Evolutionary conservation across 306 rosid genomes (phyloP).

Genomic region (Vicia villosa): DNA sequence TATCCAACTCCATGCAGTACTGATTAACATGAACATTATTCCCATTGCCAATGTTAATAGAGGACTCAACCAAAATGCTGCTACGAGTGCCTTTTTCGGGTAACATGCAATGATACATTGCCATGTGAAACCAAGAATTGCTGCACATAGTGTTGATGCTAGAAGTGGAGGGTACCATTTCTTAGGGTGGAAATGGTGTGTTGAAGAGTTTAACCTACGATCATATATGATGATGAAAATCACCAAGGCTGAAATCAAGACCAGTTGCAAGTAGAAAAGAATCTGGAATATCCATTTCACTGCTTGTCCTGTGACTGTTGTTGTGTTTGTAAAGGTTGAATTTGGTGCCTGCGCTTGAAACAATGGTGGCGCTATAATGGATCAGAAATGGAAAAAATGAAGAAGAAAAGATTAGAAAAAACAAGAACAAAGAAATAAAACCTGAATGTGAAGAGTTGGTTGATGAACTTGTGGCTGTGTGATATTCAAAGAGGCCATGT

Average conservation of each 20-base stretch:
- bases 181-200: constrained; percentile 54
- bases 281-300: constrained; percentile 38
- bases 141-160: constrained; percentile 51
- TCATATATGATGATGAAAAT: constrained; percentile 48
- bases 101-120: constrained; percentile 47
- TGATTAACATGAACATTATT: constrained; percentile 44
- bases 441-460: neutral
- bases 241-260: constrained; percentile 43
- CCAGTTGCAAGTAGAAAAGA: constrained; percentile 53
- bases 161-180: constrained; percentile 68
- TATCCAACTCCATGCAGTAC: constrained; percentile 45
- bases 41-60: constrained; percentile 55
- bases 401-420: no score
- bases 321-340: neutral
- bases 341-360: constrained; percentile 46
- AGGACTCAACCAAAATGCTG: constrained; percentile 67
- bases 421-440: no score
- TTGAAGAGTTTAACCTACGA: constrained; percentile 40
- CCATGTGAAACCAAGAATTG: constrained; percentile 56
- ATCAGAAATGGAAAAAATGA: no score
- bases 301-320: constrained; percentile 31
- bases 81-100: constrained; percentile 54
- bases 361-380: neutral
- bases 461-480: constrained; percentile 42
- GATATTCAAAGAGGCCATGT: constrained; percentile 26